Evolutionary conservation across 1,139 yeast species (phyloP).

Genomic region (Spathaspora sp.): DNA sequence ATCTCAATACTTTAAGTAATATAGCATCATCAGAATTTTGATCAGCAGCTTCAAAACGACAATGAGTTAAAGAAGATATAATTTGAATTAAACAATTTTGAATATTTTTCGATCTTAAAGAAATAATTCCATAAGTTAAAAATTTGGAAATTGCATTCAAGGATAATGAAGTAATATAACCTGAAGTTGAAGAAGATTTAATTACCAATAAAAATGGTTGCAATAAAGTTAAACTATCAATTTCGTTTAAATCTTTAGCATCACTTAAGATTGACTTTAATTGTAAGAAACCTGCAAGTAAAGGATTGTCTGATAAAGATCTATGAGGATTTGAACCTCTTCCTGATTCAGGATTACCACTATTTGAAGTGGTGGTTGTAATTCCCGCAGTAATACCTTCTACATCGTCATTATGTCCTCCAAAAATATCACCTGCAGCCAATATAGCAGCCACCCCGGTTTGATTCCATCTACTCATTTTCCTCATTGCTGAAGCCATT

Average conservation of each 20-base stretch:
- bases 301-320: conserved; percentile 47
- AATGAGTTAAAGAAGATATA: conserved; percentile 81
- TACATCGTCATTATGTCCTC: conserved; percentile 13
- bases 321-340: conserved; percentile 5
- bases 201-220: conserved; percentile 89
- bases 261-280: conserved; percentile 69
- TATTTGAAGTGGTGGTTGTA: conserved; percentile 17
- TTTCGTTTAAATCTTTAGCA: conserved; percentile 48
- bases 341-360: background rate
- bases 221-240: conserved; percentile 72
- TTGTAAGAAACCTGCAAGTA: conserved; percentile 79
- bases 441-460: conserved; percentile 88
- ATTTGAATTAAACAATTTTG: conserved; percentile 56
- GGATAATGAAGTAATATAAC: conserved; percentile 81
- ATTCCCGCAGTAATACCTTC: conserved; percentile 30
- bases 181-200: conserved; percentile 82
- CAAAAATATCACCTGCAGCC: conserved; percentile 54
- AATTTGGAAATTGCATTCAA: conserved; percentile 74
- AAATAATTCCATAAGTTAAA: conserved; percentile 59
- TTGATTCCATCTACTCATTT: conserved; percentile 75
- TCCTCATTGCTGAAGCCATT: conserved; percentile 88
- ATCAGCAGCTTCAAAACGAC: conserved; percentile 94
- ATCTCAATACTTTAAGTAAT: conserved; percentile 72
- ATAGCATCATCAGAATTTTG: conserved; percentile 93
- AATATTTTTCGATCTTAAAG: conserved; percentile 43